These are phyloP conservation scores for Thalassiosira livingstoniorum DNA, from an alignment of 352 stramenopile species.

Conservation along the genomic window DNA sequence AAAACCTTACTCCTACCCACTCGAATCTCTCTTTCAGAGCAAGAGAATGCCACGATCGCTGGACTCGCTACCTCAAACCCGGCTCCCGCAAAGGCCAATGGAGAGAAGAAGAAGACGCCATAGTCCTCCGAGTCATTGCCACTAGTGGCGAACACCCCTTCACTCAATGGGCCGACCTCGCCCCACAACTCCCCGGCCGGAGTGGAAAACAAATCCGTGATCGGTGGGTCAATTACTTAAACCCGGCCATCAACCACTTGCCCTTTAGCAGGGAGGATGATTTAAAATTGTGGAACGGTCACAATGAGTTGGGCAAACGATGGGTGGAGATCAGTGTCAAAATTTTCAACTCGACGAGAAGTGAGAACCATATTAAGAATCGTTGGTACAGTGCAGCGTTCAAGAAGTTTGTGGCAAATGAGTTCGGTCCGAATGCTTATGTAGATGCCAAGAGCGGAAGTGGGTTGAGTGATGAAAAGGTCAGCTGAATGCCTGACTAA, in stretches of 20 bases:
- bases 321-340: slow-evolving; percentile 85
- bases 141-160: slow-evolving; percentile 37
- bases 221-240: slow-evolving; percentile 65
- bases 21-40: not conserved
- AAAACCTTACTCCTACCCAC: not conserved
- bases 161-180: slow-evolving; percentile 62
- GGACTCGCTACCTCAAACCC: slow-evolving; percentile 61
- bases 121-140: slow-evolving; percentile 45
- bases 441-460: slow-evolving; percentile 36
- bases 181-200: slow-evolving; percentile 49
- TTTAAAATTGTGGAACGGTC: slow-evolving; percentile 77
- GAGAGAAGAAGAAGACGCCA: slow-evolving; percentile 64
- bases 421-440: slow-evolving; percentile 82
- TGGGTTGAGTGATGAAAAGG: too few species aligned
- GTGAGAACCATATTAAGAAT: slow-evolving; percentile 87
- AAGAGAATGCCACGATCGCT: slow-evolving; percentile 61
- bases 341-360: slow-evolving; percentile 78
- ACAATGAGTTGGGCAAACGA: slow-evolving; percentile 80
- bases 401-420: slow-evolving; percentile 86
- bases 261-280: slow-evolving; percentile 65
- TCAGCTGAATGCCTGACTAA: too few species aligned
- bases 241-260: slow-evolving; percentile 64
- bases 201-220: slow-evolving; percentile 64
- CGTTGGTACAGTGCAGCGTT: slow-evolving; percentile 85
- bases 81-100: slow-evolving; percentile 62